Conservation (phyloP, 2,329 filamentous ascomycete genomes). For the Rutstroemia sp. region DNA sequence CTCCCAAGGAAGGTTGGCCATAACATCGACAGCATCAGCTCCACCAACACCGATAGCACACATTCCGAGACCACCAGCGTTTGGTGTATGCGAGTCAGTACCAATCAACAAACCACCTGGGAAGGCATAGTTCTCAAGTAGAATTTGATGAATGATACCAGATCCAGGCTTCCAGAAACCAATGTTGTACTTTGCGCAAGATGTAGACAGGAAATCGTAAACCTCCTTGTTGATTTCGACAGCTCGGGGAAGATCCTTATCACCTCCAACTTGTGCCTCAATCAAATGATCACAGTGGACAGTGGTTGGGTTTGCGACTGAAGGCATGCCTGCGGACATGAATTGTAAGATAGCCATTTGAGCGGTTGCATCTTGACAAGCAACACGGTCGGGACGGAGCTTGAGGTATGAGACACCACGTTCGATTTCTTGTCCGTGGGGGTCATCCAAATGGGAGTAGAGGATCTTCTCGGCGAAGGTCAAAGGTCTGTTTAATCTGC, state of each 20-base stretch:
- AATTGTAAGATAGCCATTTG: conserved; percentile 99
- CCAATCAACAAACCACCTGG: conserved; percentile 96
- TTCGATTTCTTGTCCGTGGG: conserved; percentile 92
- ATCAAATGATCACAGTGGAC: conserved; percentile 99
- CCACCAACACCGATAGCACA: conserved; percentile 77
- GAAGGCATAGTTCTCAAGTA: conserved; percentile 99
- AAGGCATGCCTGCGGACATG: conserved; percentile 97
- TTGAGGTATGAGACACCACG: conserved; percentile 93
- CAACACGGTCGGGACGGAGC: conserved; percentile 93
- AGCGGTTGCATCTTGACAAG: conserved; percentile 98
- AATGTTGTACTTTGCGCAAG: conserved; percentile 99
- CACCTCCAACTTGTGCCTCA: conserved; percentile 88
- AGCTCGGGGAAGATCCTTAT: conserved; percentile 87
- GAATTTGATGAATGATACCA: conserved; percentile 98
- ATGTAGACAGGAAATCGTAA: conserved; percentile 90
- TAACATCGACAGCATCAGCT: conserved; percentile 97
- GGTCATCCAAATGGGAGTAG: conserved; percentile 97
- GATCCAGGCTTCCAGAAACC: conserved; percentile 99
- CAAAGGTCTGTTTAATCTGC: conserved; percentile 84
- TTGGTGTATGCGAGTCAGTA: conserved; percentile 96
- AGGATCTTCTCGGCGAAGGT: conserved; percentile 98
- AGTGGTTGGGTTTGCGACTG: conserved; percentile 87
- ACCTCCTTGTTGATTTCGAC: conserved; percentile 97
- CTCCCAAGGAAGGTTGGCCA: conserved; percentile 96
- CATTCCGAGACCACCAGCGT: conserved; percentile 94